Conservation (phyloP, 768 basidiomycete genomes). For the Leccinum rimulosum region DNA sequence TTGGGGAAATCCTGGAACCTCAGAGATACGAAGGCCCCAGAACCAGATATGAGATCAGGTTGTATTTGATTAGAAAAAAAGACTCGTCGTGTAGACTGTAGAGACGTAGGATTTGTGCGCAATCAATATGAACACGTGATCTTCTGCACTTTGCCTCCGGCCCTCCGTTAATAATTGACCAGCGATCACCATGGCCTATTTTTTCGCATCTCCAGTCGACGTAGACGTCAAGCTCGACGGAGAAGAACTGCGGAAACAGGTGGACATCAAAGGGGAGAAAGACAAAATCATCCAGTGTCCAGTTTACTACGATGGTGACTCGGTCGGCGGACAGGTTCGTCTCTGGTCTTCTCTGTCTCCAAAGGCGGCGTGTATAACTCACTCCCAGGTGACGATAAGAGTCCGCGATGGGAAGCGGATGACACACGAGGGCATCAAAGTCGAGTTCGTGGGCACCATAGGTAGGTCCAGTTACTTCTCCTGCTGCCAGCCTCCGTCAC, state of each 20-base stretch:
- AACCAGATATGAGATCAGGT: not conserved
- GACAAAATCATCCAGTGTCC: conserved; percentile 83
- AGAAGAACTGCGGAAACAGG: conserved; percentile 84
- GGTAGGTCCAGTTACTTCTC: conserved; percentile 49
- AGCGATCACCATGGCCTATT: conserved; percentile 59
- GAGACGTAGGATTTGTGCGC: not conserved
- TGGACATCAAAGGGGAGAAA: conserved; percentile 89
- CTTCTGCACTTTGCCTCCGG: not conserved
- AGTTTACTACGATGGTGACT: conserved; percentile 95
- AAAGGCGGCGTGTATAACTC: conserved; percentile 1
- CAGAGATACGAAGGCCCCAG: not conserved
- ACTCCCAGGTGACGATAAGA: conserved; percentile 70
- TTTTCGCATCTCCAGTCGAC: conserved; percentile 90
- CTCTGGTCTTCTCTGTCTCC: not conserved
- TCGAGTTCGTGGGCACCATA: conserved; percentile 95
- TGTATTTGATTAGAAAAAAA: not conserved
- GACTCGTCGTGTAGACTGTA: not conserved
- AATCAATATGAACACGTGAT: conserved; percentile 9
- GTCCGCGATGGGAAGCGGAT: conserved; percentile 95
- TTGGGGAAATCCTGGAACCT: not conserved
- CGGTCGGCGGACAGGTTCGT: conserved; percentile 80
- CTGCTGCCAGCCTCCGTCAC: not conserved
- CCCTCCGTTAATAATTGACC: conserved; percentile 1
- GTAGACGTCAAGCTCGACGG: conserved; percentile 85
- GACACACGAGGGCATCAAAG: conserved; percentile 94